Conservation (phyloP, 2,329 filamentous ascomycete species). For the Davidsoniella neocaledoniae region DNA sequence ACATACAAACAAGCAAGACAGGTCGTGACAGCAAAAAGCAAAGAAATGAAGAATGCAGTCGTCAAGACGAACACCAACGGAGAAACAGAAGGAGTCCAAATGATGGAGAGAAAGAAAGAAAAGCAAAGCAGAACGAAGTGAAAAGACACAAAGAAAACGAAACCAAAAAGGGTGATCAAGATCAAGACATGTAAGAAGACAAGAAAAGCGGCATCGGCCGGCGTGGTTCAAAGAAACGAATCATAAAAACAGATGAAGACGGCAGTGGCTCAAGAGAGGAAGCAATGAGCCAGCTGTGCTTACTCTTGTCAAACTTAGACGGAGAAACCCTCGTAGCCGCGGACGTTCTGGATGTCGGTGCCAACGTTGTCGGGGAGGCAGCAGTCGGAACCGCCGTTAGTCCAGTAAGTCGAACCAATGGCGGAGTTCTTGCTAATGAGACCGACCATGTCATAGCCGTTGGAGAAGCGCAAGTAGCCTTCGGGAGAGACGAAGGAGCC, state of each 20-base stretch:
- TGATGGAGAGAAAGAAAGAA: neutral
- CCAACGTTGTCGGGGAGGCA: slow-evolving; percentile 10
- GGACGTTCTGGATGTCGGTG: slow-evolving; percentile 6
- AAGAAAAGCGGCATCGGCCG: too few relatives aligned
- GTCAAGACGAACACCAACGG: neutral
- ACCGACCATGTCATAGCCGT: slow-evolving; percentile 1
- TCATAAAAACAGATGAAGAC: neutral
- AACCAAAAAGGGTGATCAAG: neutral
- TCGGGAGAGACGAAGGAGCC: slow-evolving; percentile 5
- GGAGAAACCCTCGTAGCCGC: slow-evolving; percentile 8
- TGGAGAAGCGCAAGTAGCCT: slow-evolving; percentile 3
- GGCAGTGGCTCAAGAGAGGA: neutral
- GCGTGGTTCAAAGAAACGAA: too few relatives aligned
- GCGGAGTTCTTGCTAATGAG: slow-evolving; percentile 2
- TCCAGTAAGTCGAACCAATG: slow-evolving; percentile 8
- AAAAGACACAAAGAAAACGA: neutral
- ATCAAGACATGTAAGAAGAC: neutral
- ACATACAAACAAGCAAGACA: neutral
- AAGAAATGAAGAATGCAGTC: neutral
- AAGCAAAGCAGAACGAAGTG: neutral
- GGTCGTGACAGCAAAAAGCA: neutral
- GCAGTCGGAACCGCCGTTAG: slow-evolving; percentile 5
- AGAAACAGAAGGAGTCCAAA: neutral
- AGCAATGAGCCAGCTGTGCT: neutral
- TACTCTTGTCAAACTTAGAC: neutral